Percentiles rank a stretch among this genome's conserved stretches.
Conservation (phyloP, 2,329 filamentous ascomycete genomes). For the Aspergillus phoenicis region DNA sequence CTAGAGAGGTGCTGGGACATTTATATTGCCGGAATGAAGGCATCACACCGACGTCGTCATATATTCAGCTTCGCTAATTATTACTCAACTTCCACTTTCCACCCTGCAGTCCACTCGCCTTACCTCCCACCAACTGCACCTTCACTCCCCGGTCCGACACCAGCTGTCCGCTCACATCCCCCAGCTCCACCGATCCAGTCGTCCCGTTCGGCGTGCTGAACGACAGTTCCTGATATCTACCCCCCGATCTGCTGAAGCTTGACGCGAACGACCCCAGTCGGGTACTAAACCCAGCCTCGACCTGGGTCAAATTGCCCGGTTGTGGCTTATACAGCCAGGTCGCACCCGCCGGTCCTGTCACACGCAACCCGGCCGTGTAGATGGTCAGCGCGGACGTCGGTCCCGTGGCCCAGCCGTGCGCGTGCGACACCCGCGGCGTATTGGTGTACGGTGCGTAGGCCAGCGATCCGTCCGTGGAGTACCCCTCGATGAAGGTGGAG, state of each 20-base stretch:
- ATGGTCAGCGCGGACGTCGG: constrained; percentile 49
- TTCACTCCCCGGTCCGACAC: background rate
- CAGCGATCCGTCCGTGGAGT: constrained; percentile 48
- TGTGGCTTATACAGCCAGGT: constrained; percentile 42
- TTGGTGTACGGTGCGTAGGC: constrained; percentile 55
- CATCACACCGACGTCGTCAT: too few relatives aligned
- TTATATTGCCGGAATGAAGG: too few relatives aligned
- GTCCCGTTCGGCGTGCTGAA: constrained; percentile 15
- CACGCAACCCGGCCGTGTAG: constrained; percentile 46
- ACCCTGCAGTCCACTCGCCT: background rate
- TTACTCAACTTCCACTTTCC: background rate
- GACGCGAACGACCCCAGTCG: constrained; percentile 38
- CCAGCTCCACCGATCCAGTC: constrained; percentile 1
- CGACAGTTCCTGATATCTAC: constrained; percentile 1
- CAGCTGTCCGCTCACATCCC: background rate
- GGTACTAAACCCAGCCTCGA: constrained; percentile 44
- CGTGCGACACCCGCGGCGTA: constrained; percentile 52
- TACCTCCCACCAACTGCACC: background rate
- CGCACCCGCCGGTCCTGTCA: constrained; percentile 39
- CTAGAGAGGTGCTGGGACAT: background rate
- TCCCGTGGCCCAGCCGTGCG: constrained; percentile 56
- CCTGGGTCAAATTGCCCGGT: constrained; percentile 38
- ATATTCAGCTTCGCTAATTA: background rate
- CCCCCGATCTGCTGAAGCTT: background rate
- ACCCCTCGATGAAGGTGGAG: constrained; percentile 56